phyloP scores from a whole-genome alignment of 2,329 filamentous ascomycete species.

The Aspergillus puulaauensis region DNA sequence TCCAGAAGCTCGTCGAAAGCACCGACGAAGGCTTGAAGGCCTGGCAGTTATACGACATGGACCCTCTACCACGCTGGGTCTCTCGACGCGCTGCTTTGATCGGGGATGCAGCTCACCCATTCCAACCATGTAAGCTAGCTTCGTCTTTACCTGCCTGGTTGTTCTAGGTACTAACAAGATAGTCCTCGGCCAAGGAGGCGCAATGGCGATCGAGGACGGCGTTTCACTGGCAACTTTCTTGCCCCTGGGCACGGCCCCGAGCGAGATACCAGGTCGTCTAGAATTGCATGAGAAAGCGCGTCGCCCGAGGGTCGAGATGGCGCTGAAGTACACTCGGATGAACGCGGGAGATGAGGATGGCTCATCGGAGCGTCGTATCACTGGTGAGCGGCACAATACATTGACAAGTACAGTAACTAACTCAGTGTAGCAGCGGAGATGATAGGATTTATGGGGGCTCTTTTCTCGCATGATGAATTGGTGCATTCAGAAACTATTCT shows the following conservation, averaged over 20 bases:
- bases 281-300: constrained; percentile 22
- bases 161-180: not conserved
- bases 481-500: not conserved
- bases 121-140: constrained; percentile 48
- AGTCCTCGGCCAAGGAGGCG: constrained; percentile 33
- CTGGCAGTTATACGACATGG: constrained; percentile 63
- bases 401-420: too few relatives aligned
- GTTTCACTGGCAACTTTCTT: constrained; percentile 28
- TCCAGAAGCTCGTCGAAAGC: constrained; percentile 24
- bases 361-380: constrained; percentile 9
- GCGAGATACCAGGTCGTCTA: constrained; percentile 18
- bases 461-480: constrained; percentile 23
- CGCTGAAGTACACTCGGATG: constrained; percentile 22
- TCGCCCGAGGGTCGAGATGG: constrained; percentile 20
- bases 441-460: constrained; percentile 21
- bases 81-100: constrained; percentile 55
- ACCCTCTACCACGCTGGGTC: constrained; percentile 55
- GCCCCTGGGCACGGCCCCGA: constrained; percentile 13
- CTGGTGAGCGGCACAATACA: constrained; percentile 8
- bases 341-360: constrained; percentile 24
- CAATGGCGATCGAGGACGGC: constrained; percentile 35
- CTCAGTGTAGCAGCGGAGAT: constrained; percentile 20
- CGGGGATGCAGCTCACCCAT: constrained; percentile 68
- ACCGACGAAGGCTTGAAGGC: constrained; percentile 50
- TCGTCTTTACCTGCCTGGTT: too few relatives aligned